Base-by-base conservation (phyloP, 352 stramenopile genomes). In the Albugo candida region DNA sequence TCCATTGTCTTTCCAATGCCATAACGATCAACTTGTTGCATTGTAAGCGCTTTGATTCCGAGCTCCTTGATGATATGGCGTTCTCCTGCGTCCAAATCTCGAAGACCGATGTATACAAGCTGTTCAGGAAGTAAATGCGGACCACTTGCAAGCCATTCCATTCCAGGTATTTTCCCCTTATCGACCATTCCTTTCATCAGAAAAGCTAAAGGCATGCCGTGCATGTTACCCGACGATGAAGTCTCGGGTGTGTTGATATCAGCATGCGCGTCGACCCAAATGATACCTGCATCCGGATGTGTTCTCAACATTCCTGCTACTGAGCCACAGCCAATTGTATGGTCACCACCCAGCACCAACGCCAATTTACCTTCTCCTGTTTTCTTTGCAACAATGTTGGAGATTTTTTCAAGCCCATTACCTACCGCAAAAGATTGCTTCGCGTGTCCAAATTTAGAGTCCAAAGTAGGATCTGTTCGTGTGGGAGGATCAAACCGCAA, bases 211-310 rank as follows among this genome's bases (percentile, higher is more conserved):
- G 94, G 94, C 94, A 98, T 98, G 38, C 94, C 94, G 67, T 98
- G 94, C 83, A 98, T 96, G 60, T 98, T 98, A 38, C 94, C 94
- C 54, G 76, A 88, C 40, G 65, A 81, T 16, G 78, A 95, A 13
- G 70, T 77, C 18, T 63, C 49, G 1, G 94, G 94, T n/a, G 87
- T 97, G 70, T 98, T 98, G 53, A 97, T 89, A 71, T 98, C 94
- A 38, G 92, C 94, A 67, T 98, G 94, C 5, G 94, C 94, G 59
- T 98, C 94, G 35, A 98, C 89, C 94, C 94, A 98, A 60, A 98
- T 95, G 37, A 98, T 69, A 36, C 91, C 88, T 10, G 89, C 91
- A 49, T 97, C 69, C 5, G 92, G 92, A 57, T 91, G 68, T 31
- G 82, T 78, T 19, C 67, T 73, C 21, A 98, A 69, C 48, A 97